Evolutionary conservation across 2,329 filamentous ascomycete genomes (phyloP).

Genomic region (Leptographium lundbergii): DNA sequence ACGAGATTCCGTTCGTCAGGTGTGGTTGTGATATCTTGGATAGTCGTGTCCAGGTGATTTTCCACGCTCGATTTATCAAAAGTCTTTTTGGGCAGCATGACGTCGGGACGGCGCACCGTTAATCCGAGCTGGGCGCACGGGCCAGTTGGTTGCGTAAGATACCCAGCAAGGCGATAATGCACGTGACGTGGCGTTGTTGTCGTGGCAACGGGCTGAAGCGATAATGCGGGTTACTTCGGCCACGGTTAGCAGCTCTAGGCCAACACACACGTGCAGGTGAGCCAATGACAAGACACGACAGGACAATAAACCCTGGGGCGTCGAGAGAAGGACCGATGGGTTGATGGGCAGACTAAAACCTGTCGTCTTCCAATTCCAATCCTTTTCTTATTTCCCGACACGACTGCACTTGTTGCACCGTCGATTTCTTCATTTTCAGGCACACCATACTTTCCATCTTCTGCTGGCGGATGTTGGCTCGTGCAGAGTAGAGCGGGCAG

Average conservation of each 20-base stretch:
- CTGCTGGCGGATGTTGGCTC: slow-evolving; percentile 6
- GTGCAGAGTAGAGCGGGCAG: not conserved
- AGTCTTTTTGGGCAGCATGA: not conserved
- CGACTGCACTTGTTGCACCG: not conserved
- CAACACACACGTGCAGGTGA: not conserved
- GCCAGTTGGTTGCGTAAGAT: not conserved
- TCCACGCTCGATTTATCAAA: not conserved
- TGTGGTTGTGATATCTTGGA: not conserved
- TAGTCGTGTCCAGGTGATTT: not conserved
- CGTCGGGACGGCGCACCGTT: not conserved
- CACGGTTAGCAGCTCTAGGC: not conserved
- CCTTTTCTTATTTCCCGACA: not conserved
- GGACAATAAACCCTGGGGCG: not conserved
- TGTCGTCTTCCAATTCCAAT: not conserved
- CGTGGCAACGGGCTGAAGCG: slow-evolving; percentile 7
- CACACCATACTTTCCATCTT: not conserved
- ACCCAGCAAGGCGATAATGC: not conserved
- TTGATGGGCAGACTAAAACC: not conserved
- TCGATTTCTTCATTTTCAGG: not conserved
- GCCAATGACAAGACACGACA: not conserved
- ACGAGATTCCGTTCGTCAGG: not conserved
- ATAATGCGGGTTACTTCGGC: not conserved
- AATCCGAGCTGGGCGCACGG: not conserved
- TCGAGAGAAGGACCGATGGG: not conserved
- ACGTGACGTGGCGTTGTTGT: slow-evolving; percentile 4